Evolutionary conservation across 345 rosid genomes (phyloP).

Genomic region (Citrus maxima): DNA sequence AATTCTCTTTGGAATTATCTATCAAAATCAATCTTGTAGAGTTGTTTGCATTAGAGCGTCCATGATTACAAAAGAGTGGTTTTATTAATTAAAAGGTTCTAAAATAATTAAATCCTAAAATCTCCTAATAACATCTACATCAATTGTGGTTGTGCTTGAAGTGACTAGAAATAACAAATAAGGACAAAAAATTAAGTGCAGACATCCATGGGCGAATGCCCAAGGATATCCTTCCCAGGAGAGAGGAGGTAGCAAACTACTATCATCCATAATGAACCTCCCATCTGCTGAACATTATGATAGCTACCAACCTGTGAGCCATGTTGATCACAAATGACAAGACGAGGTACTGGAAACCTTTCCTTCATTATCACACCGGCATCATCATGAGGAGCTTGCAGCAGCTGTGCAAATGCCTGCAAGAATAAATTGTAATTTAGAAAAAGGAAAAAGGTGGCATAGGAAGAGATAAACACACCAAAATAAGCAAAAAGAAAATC

Average conservation of each 20-base stretch:
- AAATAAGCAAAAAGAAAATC: neutral
- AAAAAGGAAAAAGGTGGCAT: neutral
- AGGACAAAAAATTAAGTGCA: neutral
- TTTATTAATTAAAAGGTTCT: too few relatives aligned
- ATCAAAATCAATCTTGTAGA: too few relatives aligned
- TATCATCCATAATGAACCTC: neutral
- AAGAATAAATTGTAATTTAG: slow-evolving; percentile 4
- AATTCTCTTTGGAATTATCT: too few relatives aligned
- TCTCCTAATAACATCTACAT: too few relatives aligned
- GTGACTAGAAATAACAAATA: neutral
- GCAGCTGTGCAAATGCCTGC: slow-evolving; percentile 78
- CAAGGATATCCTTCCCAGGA: neutral
- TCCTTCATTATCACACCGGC: slow-evolving; percentile 64
- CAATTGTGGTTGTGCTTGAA: neutral
- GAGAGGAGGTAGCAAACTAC: neutral
- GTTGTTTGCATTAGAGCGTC: too few relatives aligned
- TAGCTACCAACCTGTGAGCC: slow-evolving; percentile 78
- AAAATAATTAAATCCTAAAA: too few relatives aligned
- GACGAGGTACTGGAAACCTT: slow-evolving; percentile 92
- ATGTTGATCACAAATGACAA: slow-evolving; percentile 91
- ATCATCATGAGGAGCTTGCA: slow-evolving; percentile 70
- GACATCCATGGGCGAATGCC: neutral
- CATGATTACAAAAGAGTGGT: too few relatives aligned
- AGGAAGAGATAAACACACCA: neutral
- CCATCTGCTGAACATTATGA: slow-evolving; percentile 1